Evolutionary conservation across 192 early-diverging fungal genomes (phyloP).

Genomic region (Dissophora globulifera): DNA sequence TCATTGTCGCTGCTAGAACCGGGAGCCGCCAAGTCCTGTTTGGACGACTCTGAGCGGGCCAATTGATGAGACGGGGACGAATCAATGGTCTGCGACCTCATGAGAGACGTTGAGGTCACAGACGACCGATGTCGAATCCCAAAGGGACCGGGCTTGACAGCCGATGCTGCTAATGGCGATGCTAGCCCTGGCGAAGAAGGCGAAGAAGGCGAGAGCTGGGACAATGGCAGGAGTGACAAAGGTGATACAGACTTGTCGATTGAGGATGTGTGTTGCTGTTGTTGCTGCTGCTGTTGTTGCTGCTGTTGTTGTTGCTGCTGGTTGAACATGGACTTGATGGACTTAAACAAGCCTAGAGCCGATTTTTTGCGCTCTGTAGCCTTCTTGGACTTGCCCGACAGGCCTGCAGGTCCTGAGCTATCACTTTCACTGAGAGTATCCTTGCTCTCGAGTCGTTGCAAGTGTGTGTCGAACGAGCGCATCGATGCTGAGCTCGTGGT

Average conservation of each 20-base stretch:
- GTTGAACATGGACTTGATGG: slow-evolving; percentile 52
- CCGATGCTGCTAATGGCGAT: slow-evolving; percentile 7
- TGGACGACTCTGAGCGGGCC: background rate
- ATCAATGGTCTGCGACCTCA: slow-evolving; percentile 38
- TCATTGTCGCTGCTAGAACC: background rate
- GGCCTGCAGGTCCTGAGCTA: slow-evolving; percentile 27
- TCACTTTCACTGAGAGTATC: slow-evolving; percentile 41
- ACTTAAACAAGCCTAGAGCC: slow-evolving; percentile 44
- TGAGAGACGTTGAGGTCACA: slow-evolving; percentile 11
- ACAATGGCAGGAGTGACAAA: slow-evolving; percentile 25
- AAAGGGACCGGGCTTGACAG: slow-evolving; percentile 17
- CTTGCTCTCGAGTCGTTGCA: slow-evolving; percentile 40
- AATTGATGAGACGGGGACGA: slow-evolving; percentile 5
- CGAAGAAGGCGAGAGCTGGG: slow-evolving; percentile 40
- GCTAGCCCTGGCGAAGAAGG: slow-evolving; percentile 24
- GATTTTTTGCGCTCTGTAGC: slow-evolving; percentile 26
- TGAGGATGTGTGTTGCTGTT: slow-evolving; percentile 4
- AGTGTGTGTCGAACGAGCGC: slow-evolving; percentile 26
- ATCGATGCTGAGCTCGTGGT: slow-evolving; percentile 23
- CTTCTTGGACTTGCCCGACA: slow-evolving; percentile 19
- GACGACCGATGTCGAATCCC: slow-evolving; percentile 37
- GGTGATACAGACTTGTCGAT: slow-evolving; percentile 23
- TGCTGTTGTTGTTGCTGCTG: slow-evolving; percentile 24
- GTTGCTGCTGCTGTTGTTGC: slow-evolving; percentile 17
- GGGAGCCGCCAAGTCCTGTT: background rate